Evolutionary conservation across 2,329 filamentous ascomycete genomes (phyloP), one percentile per base, ranked within the genome.

Genomic region (Lecanicillium sp.): DNA sequence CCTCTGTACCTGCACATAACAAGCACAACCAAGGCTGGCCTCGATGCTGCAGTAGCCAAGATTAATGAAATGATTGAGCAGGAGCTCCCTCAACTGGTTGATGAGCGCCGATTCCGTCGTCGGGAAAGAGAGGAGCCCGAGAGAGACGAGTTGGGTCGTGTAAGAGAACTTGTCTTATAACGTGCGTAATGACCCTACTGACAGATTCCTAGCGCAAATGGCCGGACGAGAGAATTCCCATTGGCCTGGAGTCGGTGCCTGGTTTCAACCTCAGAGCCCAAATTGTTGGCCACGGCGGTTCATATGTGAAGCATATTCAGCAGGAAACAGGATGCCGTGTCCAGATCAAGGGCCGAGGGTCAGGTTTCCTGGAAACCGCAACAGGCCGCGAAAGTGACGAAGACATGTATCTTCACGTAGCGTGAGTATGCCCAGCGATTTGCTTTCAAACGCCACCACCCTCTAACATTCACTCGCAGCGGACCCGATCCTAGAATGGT

Each of bases 251-350:
- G 51, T 86, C 90, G 0, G 79, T 97, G 38, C 87, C 82, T 17
- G 92, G 92, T 15, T 98, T 98, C 66, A 98, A 98, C 56, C 71
- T 98, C 34, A 84, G 92, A 46, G 92, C 92, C 37, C 89, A 97
- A 58, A 90, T 98, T 33, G 92, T 98, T 39, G 92, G 92, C 36
- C 85, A 90, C 51, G 88, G 88, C 22, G 92, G 92, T 44, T 84
- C 87, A 31, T 96, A 97, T 57, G 92, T 98, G 44, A 98, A 98
- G 64, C 90, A 96, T 57, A 97, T 98, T 48, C 92, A 97, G 63
- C 81, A 89, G 57, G 88, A 95, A 62, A 97, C 92, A 12, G 77
- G 86, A 45, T 97, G 92, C 60, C 86, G 90, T 51, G 92, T 98
- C 18, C 92, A 98, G 61, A 98, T 98, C 66, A 98, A 98, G 60